Evolutionary conservation across 2,329 filamentous ascomycete genomes (phyloP), one percentile per base, ranked within the genome.

Genomic region (Leptographium radiaticola): DNA sequence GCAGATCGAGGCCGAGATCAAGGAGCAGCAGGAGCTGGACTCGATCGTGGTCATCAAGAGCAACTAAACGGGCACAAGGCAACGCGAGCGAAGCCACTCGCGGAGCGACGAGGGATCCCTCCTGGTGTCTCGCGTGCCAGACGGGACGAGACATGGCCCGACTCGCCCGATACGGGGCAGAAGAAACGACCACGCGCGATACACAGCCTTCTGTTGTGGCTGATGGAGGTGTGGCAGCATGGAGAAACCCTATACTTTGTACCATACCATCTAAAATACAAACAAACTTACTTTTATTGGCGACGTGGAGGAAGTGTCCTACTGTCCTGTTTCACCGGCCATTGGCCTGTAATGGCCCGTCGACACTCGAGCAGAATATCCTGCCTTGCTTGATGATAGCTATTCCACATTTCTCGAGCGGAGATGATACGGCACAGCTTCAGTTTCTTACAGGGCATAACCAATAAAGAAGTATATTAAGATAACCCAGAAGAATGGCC

Each of bases 1-100:
- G 59, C 65, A 78, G 66, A 67, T 81, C 64, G 66, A 72, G 65
- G 69, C 70, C 57, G 70, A 71, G 61, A 57, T 62, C 56, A 66
- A 66, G 62, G 79, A 82, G 72, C 74, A 72, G 70, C 66, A 70
- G 57, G 71, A 69, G 54, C 72, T 79, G 51, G 74, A 79, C 67
- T 69, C 73, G 58, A 67, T 78, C 60, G 65, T 68, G 57, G 67
- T 77, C 52, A 63, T 75, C 65, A 75, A 73, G 72, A 74, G 68
- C 67, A 71, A 76, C 66, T 68, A 65, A 56, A 51, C 4, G 30
- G 25, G 25, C 33, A 20, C n/a, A 30, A 49, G 9, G n/a, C n/a
- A 31, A 38, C 16, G 18, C 33, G 44, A 25, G 8, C 42, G n/a
- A 18, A 8, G 34, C 34, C 16, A 43, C n/a, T 16, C n/a, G 38